These are phyloP conservation scores for Cordyceps militaris DNA, from an alignment of 2,329 filamentous ascomycete species.

Conservation along the genomic window DNA sequence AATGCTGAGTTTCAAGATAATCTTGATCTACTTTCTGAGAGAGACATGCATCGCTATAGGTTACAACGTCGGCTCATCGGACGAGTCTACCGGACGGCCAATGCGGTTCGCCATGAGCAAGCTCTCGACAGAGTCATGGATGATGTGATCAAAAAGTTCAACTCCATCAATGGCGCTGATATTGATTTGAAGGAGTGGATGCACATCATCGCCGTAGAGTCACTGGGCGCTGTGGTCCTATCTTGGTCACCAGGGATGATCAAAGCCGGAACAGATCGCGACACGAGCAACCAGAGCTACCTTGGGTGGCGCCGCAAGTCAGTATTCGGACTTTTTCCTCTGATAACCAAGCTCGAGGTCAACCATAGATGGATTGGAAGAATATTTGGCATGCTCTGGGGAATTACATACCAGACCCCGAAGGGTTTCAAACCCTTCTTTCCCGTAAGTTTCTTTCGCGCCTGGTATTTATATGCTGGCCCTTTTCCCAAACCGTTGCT, in stretches of 20 bases:
- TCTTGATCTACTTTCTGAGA: conserved; percentile 45
- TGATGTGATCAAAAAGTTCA: conserved; percentile 29
- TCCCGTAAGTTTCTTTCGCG: conserved; percentile 29
- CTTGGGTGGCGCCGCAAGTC: conserved; percentile 45
- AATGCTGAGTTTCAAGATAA: conserved; percentile 33
- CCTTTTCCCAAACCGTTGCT: not conserved
- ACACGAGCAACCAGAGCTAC: conserved; percentile 42
- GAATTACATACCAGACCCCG: conserved; percentile 37
- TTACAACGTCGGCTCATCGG: conserved; percentile 43
- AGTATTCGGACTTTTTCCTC: conserved; percentile 44
- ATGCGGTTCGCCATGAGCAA: conserved; percentile 34
- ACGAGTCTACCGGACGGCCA: conserved; percentile 37
- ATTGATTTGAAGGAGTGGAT: conserved; percentile 49
- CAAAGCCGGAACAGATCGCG: conserved; percentile 35
- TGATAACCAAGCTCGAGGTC: conserved; percentile 32
- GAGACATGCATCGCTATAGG: conserved; percentile 39
- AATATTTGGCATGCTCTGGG: conserved; percentile 37
- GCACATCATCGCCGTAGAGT: conserved; percentile 49
- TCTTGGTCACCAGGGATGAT: conserved; percentile 47
- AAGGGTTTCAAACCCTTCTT: conserved; percentile 42
- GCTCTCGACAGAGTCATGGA: conserved; percentile 35
- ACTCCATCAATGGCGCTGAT: conserved; percentile 28
- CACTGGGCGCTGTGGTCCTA: conserved; percentile 41
- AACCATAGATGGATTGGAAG: conserved; percentile 30
- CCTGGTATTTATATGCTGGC: not conserved